These are phyloP conservation scores for Coriolopsis trogii DNA, from an alignment of 1,284 basidiomycete species.

Conservation along the genomic window DNA sequence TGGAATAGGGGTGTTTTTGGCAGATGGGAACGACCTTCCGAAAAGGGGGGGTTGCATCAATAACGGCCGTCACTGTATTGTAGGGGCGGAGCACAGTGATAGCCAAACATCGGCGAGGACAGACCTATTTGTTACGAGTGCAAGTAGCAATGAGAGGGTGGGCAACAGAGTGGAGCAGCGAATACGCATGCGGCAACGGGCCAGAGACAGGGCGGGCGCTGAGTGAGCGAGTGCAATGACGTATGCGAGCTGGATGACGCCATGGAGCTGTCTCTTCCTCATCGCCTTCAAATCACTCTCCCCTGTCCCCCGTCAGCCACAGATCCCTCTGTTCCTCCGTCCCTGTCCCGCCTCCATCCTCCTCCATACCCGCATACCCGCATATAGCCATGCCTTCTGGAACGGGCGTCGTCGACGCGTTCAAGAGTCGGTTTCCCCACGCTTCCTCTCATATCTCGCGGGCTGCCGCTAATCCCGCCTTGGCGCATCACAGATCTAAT, in stretches of 20 bases:
- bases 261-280: constrained; percentile 19
- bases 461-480: constrained; percentile 10
- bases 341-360: background rate
- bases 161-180: too few species aligned
- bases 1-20: too few species aligned
- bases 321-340: constrained; percentile 1
- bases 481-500: constrained; percentile 67
- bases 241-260: constrained; percentile 20
- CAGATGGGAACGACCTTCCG: too few species aligned
- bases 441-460: constrained; percentile 1
- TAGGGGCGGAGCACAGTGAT: too few species aligned
- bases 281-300: constrained; percentile 19
- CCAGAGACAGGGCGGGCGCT: constrained; percentile 1
- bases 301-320: constrained; percentile 3
- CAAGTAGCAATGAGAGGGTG: background rate
- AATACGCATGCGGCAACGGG: constrained; percentile 1
- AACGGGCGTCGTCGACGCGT: constrained; percentile 39
- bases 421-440: constrained; percentile 32
- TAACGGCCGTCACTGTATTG: too few species aligned
- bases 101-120: too few species aligned
- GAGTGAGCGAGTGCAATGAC: constrained; percentile 18
- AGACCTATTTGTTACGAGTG: too few species aligned
- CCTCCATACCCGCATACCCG: background rate
- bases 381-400: constrained; percentile 34
- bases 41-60: too few species aligned